Conservation (phyloP, 2,329 filamentous ascomycete species). For the Monilinia aucupariae region DNA sequence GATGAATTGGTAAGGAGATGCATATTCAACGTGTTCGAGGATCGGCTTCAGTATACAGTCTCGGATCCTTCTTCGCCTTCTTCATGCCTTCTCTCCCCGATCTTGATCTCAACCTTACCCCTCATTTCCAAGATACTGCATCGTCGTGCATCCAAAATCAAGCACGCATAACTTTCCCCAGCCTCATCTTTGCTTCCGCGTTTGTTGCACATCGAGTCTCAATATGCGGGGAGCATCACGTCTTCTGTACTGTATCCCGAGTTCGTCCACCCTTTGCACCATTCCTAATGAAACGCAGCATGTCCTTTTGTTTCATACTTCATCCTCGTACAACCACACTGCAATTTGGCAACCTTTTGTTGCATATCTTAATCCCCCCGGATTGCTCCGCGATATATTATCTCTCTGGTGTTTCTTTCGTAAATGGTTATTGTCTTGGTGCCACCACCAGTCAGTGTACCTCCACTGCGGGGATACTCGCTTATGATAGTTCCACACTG, state of each 20-base stretch:
- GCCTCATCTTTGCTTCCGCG: not conserved
- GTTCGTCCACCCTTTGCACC: not conserved
- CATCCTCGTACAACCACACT: not conserved
- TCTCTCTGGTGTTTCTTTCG: not conserved
- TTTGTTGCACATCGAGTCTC: conserved; percentile 13
- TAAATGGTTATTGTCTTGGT: not conserved
- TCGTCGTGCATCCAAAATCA: not conserved
- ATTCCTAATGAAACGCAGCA: not conserved
- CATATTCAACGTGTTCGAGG: not conserved
- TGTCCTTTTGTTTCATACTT: too few relatives aligned
- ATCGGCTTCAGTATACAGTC: not conserved
- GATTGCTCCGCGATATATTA: not conserved
- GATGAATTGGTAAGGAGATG: not conserved
- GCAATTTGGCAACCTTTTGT: not conserved
- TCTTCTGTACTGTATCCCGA: not conserved
- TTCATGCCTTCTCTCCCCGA: not conserved
- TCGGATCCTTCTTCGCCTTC: not conserved
- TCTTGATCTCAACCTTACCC: not conserved
- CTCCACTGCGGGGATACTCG: not conserved
- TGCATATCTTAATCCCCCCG: conserved; percentile 2
- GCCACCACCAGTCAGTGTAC: not conserved
- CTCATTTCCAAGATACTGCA: not conserved
- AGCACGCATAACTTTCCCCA: not conserved
- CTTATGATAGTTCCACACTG: not conserved
- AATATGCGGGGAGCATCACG: not conserved